These are phyloP conservation scores for Rubroboletus pulcherrimus DNA, from an alignment of 768 basidiomycete genomes.

Conservation along the genomic window DNA sequence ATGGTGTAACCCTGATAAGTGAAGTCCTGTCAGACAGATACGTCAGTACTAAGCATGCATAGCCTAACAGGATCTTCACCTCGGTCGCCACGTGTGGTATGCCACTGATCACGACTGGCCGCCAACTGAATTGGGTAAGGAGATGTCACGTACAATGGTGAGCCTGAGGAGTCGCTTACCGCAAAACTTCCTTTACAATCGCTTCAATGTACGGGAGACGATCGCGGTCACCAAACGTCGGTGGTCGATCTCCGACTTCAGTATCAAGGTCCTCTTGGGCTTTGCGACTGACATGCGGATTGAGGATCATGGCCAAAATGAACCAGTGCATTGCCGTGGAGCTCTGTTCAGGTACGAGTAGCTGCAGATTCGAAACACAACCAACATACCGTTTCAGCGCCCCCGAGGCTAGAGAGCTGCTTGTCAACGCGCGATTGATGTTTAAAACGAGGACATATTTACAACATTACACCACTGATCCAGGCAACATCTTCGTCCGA, in stretches of 20 bases:
- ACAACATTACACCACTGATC: conserved; percentile 9
- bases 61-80: background rate
- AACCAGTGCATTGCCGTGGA: conserved; percentile 7
- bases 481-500: conserved; percentile 11
- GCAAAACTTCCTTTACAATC: conserved; percentile 4
- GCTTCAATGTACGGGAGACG: conserved; percentile 8
- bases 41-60: background rate
- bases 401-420: background rate
- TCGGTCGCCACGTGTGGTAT: conserved; percentile 4
- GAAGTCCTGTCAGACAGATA: background rate
- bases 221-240: conserved; percentile 7
- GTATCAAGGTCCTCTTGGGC: conserved; percentile 5
- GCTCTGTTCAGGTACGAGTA: background rate
- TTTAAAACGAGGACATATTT: background rate
- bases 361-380: background rate
- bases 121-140: conserved; percentile 1
- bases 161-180: background rate
- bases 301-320: conserved; percentile 4
- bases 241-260: conserved; percentile 1
- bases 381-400: conserved; percentile 4
- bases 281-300: background rate
- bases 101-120: conserved; percentile 3
- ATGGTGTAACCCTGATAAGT: conserved; percentile 1
- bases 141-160: background rate
- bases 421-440: background rate